Evolutionary conservation across 2,329 filamentous ascomycete genomes (phyloP).

Genomic region (Beauveria pseudobassiana): DNA sequence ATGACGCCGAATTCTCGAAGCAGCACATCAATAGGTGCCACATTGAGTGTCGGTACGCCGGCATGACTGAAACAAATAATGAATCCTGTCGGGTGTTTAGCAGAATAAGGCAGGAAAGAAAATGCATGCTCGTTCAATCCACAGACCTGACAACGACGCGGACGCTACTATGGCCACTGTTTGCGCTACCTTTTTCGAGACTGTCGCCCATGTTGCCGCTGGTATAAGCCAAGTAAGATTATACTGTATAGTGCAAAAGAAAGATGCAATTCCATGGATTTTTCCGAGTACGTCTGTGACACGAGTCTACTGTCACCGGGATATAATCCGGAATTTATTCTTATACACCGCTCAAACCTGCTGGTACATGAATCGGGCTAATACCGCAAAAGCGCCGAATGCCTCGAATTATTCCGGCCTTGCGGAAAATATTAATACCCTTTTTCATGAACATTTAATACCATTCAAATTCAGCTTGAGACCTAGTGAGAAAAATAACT

Average conservation of each 20-base stretch:
- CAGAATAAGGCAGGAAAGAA: not conserved
- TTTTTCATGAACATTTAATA: not conserved
- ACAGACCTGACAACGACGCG: not conserved
- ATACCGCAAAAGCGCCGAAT: not conserved
- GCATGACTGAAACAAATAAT: not conserved
- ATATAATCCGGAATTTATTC: not conserved
- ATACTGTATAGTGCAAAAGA: not conserved
- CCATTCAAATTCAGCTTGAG: not conserved
- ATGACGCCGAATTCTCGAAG: not conserved
- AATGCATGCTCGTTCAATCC: not conserved
- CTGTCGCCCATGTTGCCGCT: not conserved
- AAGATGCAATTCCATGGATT: not conserved
- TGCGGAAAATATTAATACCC: not conserved
- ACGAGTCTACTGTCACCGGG: not conserved
- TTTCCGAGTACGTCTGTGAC: not conserved
- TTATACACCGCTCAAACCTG: not conserved
- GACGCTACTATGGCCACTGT: not conserved
- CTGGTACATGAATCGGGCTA: not conserved
- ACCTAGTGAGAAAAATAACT: not conserved
- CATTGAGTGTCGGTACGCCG: not conserved
- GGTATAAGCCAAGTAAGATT: not conserved
- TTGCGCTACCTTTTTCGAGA: not conserved
- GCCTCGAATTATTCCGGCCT: not conserved
- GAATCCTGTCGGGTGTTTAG: not conserved
- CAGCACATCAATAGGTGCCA: not conserved